Evolutionary conservation across 1,284 basidiomycete species (phyloP).

Genomic region (Pseudozyma pruni): DNA sequence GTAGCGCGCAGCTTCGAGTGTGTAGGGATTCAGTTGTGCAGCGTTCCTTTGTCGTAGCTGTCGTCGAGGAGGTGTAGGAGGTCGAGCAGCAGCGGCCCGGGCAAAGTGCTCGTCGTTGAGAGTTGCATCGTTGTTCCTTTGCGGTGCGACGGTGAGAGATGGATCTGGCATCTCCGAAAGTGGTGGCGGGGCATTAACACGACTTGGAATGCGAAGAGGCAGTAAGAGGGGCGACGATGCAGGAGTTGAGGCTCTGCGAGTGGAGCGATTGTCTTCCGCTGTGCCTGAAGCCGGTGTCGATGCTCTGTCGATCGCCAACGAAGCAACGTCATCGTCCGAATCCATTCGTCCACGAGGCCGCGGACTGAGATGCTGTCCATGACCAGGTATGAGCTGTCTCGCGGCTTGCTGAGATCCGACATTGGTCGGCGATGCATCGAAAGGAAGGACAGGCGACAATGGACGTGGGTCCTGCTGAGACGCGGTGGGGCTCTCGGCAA

Average conservation of each 20-base stretch:
- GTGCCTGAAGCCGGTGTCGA: background rate
- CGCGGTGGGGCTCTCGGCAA: background rate
- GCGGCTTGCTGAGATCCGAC: no score
- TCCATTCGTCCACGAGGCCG: no score
- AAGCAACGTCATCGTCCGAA: no score
- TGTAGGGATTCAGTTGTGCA: conserved; percentile 68
- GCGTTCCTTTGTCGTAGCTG: conserved; percentile 65
- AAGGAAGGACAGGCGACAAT: background rate
- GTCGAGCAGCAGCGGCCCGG: conserved; percentile 31
- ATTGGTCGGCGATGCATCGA: background rate
- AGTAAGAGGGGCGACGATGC: conserved; percentile 12
- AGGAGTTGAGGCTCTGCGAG: background rate
- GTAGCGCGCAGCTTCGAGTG: conserved; percentile 67
- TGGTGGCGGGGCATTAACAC: background rate
- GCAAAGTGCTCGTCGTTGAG: conserved; percentile 26
- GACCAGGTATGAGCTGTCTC: no score
- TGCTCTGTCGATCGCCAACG: background rate
- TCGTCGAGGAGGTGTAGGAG: conserved; percentile 45
- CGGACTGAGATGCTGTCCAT: no score
- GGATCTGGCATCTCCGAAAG: conserved; percentile 2
- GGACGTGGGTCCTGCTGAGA: conserved; percentile 1
- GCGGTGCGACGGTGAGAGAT: background rate
- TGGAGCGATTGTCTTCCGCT: background rate
- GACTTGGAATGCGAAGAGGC: conserved; percentile 20
- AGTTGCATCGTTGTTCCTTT: background rate